Conservation (phyloP, 1,139 yeast genomes). For the Pichia cactophila region DNA sequence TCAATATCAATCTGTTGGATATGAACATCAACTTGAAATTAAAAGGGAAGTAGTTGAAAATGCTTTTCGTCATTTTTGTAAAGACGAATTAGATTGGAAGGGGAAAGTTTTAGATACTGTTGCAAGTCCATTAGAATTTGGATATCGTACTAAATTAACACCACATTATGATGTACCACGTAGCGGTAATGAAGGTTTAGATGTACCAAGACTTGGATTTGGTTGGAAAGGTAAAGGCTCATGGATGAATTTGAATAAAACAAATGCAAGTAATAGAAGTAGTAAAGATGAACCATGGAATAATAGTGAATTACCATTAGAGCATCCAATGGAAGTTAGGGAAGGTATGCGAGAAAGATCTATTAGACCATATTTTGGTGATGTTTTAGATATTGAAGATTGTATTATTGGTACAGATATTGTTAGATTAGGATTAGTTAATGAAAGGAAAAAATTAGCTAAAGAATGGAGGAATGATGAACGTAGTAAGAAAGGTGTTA, state of each 20-base stretch:
- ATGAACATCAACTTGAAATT: constrained; percentile 61
- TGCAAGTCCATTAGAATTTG: constrained; percentile 68
- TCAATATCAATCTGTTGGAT: constrained; percentile 77
- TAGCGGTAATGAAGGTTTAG: constrained; percentile 18
- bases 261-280: neutral
- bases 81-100: constrained; percentile 10
- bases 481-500: constrained; percentile 57
- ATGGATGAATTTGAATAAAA: constrained; percentile 35
- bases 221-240: constrained; percentile 73
- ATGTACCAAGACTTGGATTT: constrained; percentile 76
- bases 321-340: constrained; percentile 4
- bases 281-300: constrained; percentile 1
- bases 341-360: constrained; percentile 12
- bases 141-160: constrained; percentile 85
- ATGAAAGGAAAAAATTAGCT: constrained; percentile 54
- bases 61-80: constrained; percentile 64
- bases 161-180: constrained; percentile 91
- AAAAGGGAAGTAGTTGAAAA: constrained; percentile 70
- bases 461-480: constrained; percentile 12
- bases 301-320: constrained; percentile 4
- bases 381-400: constrained; percentile 80
- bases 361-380: constrained; percentile 25
- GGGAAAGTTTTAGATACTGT: constrained; percentile 52
- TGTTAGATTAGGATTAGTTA: constrained; percentile 64
- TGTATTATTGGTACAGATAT: constrained; percentile 82